phyloP scores from a whole-genome alignment of 345 rosid genomes.

The Pseudoturritis turrita region DNA sequence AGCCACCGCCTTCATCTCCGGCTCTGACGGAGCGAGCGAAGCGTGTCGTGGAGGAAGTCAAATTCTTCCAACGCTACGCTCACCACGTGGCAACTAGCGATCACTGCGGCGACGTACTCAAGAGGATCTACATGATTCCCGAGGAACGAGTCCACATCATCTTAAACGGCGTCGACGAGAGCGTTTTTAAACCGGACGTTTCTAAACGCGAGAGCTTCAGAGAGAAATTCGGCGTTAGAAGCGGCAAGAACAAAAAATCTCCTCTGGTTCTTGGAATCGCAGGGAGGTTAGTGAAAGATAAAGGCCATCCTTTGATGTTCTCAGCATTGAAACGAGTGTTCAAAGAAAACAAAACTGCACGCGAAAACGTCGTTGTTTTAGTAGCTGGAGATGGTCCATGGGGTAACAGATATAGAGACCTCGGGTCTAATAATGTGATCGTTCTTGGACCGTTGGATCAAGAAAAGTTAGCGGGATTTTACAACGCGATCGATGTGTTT shows the following conservation, averaged over 20 bases:
- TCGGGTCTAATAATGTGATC: constrained; percentile 48
- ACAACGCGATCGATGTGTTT: constrained; percentile 76
- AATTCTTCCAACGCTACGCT: constrained; percentile 72
- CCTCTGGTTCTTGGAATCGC: constrained; percentile 71
- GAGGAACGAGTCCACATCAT: constrained; percentile 87
- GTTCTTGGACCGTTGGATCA: constrained; percentile 85
- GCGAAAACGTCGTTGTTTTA: constrained; percentile 44
- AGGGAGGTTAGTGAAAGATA: constrained; percentile 88
- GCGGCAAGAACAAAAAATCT: constrained; percentile 16
- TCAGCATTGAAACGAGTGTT: constrained; percentile 68
- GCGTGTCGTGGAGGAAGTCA: constrained; percentile 77
- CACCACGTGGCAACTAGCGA: constrained; percentile 95
- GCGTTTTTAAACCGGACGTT: constrained; percentile 57
- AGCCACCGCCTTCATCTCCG: constrained; percentile 49
- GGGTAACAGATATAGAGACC: constrained; percentile 71
- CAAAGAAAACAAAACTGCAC: constrained; percentile 46
- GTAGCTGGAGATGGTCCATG: constrained; percentile 97
- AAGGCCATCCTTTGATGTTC: constrained; percentile 76
- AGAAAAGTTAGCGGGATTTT: constrained; percentile 66
- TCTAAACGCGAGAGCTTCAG: constrained; percentile 44
- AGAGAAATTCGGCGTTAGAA: constrained; percentile 45
- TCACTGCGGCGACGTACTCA: constrained; percentile 83
- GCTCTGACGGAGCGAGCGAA: constrained; percentile 52
- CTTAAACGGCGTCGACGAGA: constrained; percentile 78
- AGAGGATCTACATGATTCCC: constrained; percentile 89